Evolutionary conservation across 768 basidiomycete genomes (phyloP).

Genomic region (Hericium erinaceus): DNA sequence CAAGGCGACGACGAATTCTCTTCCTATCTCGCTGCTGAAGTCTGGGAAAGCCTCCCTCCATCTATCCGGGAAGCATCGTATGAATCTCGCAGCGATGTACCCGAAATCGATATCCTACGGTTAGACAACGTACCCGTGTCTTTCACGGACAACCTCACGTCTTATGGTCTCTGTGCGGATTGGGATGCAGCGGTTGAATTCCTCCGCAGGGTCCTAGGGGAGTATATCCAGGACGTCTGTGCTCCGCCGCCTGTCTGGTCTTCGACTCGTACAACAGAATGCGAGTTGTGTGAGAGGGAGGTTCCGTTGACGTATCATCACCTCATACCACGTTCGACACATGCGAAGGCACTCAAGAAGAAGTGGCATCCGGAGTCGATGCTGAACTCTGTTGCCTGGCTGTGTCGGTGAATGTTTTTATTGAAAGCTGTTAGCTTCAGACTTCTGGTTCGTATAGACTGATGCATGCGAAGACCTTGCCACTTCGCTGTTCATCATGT

Average conservation of each 20-base stretch:
- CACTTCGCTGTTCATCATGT: conserved; percentile 42
- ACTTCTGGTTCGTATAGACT: not conserved
- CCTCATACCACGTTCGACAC: conserved; percentile 44
- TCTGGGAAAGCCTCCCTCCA: no score
- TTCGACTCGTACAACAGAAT: conserved; percentile 40
- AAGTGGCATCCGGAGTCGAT: conserved; percentile 45
- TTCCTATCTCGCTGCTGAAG: no score
- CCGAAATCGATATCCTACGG: conserved; percentile 28
- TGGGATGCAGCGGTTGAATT: conserved; percentile 31
- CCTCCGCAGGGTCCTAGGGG: conserved; percentile 30
- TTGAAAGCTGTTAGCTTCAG: not conserved
- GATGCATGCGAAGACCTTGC: conserved; percentile 32
- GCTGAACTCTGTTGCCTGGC: conserved; percentile 52
- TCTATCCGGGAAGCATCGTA: no score
- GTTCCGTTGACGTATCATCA: conserved; percentile 55
- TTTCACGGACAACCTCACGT: conserved; percentile 40
- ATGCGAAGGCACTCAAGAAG: conserved; percentile 47
- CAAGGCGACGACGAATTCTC: no score
- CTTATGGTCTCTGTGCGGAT: conserved; percentile 37
- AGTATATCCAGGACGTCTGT: conserved; percentile 36
- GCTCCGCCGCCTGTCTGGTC: conserved; percentile 45
- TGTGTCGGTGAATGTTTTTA: conserved; percentile 31
- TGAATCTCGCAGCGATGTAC: conserved; percentile 6
- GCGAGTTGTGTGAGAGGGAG: conserved; percentile 51
- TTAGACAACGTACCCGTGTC: conserved; percentile 32